A percentile compares a stretch with the other conserved stretches of the same genome.
Conservation (phyloP, 192 early-diverging fungal genomes). For the Diversispora eburnea region DNA sequence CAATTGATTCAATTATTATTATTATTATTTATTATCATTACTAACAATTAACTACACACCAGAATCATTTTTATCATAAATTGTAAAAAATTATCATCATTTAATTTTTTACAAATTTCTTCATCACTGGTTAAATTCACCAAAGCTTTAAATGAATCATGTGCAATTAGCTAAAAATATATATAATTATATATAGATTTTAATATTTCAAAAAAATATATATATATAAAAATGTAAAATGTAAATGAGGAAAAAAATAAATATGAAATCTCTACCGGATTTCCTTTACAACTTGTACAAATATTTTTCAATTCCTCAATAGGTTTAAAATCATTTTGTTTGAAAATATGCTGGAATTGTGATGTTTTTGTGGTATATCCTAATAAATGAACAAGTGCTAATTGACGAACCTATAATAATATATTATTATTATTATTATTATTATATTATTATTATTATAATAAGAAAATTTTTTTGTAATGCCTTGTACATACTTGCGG, state of each 20-base stretch:
- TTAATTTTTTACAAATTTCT: constrained; percentile 57
- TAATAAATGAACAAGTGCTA: constrained; percentile 16
- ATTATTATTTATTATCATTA: not conserved
- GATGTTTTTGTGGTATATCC: constrained; percentile 13
- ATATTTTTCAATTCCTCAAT: constrained; percentile 13
- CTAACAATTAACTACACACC: constrained; percentile 37
- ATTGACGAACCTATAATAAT: not conserved
- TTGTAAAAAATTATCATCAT: constrained; percentile 67
- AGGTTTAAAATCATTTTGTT: constrained; percentile 14
- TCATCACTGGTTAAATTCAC: constrained; percentile 80
- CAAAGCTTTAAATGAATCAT: constrained; percentile 76
- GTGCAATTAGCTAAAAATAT: constrained; percentile 62
- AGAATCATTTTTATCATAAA: constrained; percentile 67
- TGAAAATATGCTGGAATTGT: constrained; percentile 19
- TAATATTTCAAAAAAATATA: not conserved
- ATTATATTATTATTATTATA: not conserved
- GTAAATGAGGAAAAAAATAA: not conserved
- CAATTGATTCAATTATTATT: not conserved
- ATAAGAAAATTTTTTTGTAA: too few relatives aligned
- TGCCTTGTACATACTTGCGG: constrained; percentile 3
- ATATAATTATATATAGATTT: not conserved
- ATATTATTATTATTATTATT: not conserved
- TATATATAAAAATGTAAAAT: too few relatives aligned
- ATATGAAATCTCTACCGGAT: constrained; percentile 3
- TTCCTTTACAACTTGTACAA: constrained; percentile 17